Evolutionary conservation across 441 rosid species (phyloP).

Genomic region (Pelargonium fulgidum): DNA sequence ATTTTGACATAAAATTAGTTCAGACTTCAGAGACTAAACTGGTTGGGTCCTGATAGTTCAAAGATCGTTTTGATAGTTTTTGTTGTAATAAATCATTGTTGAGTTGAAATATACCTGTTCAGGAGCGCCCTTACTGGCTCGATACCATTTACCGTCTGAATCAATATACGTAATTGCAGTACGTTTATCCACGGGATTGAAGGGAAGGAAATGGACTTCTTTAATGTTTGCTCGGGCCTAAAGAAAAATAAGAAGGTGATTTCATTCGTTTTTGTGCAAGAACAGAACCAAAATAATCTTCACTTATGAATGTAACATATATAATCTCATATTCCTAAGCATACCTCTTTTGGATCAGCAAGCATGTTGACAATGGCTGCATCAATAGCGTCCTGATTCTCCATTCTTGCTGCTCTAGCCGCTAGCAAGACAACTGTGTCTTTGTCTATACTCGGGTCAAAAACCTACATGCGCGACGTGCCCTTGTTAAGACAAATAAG

Average conservation of each 20-base stretch:
- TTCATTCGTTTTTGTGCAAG: conserved; percentile 13
- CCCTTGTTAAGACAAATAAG: too few relatives aligned
- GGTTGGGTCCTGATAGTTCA: too few relatives aligned
- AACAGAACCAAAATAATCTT: conserved; percentile 12
- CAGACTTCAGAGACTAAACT: too few relatives aligned
- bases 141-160: conserved; percentile 74
- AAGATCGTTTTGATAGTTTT: too few relatives aligned
- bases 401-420: conserved; percentile 84
- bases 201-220: conserved; percentile 86
- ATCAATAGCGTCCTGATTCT: conserved; percentile 96
- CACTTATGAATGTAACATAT: conserved; percentile 7
- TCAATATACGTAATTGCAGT: conserved; percentile 91
- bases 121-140: conserved; percentile 97
- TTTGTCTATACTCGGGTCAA: conserved; percentile 55
- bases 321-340: background rate
- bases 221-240: conserved; percentile 87
- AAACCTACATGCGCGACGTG: conserved; percentile 42
- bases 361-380: conserved; percentile 87
- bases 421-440: conserved; percentile 74
- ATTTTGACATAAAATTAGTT: too few relatives aligned
- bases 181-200: conserved; percentile 92
- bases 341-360: conserved; percentile 94
- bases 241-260: conserved; percentile 15
- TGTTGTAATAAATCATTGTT: too few relatives aligned
- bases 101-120: conserved; percentile 58